Base-by-base conservation (phyloP, 164 flowering plant species). In the Litsea cubeba region DNA sequence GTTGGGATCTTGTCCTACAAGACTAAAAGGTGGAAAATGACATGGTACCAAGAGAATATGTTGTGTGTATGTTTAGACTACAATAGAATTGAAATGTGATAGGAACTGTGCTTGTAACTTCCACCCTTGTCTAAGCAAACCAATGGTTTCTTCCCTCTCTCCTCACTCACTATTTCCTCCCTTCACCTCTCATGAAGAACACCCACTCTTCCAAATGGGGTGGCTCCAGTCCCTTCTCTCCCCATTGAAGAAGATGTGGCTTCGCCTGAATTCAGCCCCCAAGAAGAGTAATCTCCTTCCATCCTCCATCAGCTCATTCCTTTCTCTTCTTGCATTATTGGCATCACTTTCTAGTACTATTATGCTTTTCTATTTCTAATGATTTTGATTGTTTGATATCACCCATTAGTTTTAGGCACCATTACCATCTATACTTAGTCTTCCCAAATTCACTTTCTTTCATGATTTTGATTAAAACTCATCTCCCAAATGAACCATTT, bases 241-340 rank as follows among this genome's bases (percentile, higher is more conserved):
- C 72, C 89, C 90, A 64, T 76, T 87, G 81, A 89, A 84, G 90
- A 87, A 87, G 84, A 81, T 89, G 15, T 85, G 87, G 89, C 22
- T 75, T 78, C 84, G 89, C 67, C 77, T 87, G 0, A 79, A 85
- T 51, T 83, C 88, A 1, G 74, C 88, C 54, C 82, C 74, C 18
- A 79, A 70, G 74, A 84, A 84, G 71, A 78, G 88, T 86, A 87
- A 3, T 0, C 23, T 57, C 2, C 51, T 6, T 32, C 18, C 74
- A 17, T 49, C 10, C 50, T 1, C 54, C 46, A n/a, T 18, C 60
- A 18, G n/a, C n/a, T 54, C 7, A 54, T 20, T 54, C 60, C 18
- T 4, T 54, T 23, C 50, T 54, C 8, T 17, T 8, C 46, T 32
- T 73, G 7, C 58, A 18, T 25, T 50, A 51, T 54, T 66, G 70